Evolutionary conservation across 2,329 filamentous ascomycete genomes (phyloP).

Genomic region (Juglanconis oblonga): DNA sequence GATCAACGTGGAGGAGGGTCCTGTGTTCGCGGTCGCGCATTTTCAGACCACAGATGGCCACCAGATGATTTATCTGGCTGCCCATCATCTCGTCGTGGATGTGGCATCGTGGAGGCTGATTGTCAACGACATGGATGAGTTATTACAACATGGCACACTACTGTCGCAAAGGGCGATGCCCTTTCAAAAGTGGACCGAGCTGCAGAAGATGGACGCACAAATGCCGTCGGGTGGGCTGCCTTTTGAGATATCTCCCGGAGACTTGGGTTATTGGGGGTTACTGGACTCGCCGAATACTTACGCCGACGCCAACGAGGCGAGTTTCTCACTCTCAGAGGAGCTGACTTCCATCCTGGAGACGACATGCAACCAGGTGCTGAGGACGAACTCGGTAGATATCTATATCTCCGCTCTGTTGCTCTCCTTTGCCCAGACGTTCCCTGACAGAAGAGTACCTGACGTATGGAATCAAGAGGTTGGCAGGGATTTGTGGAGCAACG

Average conservation of each 20-base stretch:
- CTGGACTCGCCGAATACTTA: constrained; percentile 42
- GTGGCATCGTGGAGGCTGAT: constrained; percentile 50
- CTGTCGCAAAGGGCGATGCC: constrained; percentile 43
- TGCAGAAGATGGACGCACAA: constrained; percentile 32
- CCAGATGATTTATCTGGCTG: constrained; percentile 47
- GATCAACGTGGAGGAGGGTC: constrained; percentile 48
- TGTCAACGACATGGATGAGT: constrained; percentile 46
- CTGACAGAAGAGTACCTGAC: constrained; percentile 47
- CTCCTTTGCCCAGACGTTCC: constrained; percentile 54
- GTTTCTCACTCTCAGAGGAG: constrained; percentile 42
- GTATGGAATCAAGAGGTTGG: constrained; percentile 55
- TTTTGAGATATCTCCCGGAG: constrained; percentile 36
- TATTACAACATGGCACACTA: constrained; percentile 43
- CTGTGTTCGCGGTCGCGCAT: constrained; percentile 48
- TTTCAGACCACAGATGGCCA: constrained; percentile 42
- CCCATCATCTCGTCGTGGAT: constrained; percentile 52
- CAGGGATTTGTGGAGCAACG: constrained; percentile 39
- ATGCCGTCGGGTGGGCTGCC: constrained; percentile 28
- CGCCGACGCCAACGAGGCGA: constrained; percentile 37
- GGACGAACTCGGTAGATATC: constrained; percentile 51
- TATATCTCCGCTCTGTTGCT: constrained; percentile 52
- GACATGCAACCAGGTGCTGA: constrained; percentile 42
- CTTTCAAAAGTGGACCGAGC: constrained; percentile 48
- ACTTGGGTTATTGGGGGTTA: constrained; percentile 48
- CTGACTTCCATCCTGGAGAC: constrained; percentile 40